Percentiles rank a stretch among this genome's conserved stretches.
Conservation (phyloP, 176 grass and related monocot species). For the Areca catechu region DNA sequence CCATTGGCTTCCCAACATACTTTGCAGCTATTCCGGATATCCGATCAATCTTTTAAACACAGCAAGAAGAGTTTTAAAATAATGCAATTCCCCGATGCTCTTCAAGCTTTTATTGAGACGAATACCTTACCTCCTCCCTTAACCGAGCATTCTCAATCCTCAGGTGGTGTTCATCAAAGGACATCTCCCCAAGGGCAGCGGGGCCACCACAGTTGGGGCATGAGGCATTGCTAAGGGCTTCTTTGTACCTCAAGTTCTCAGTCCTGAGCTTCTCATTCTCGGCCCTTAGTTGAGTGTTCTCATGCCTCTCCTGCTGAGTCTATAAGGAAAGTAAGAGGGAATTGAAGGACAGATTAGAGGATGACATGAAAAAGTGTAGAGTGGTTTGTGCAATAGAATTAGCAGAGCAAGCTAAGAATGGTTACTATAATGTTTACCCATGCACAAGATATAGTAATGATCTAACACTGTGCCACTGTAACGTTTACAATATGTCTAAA, state of each 20-base stretch:
- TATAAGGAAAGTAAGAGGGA: constrained; percentile 11
- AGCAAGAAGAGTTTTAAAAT: too few species aligned
- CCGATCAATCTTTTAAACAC: constrained; percentile 44
- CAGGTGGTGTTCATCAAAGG: constrained; percentile 81
- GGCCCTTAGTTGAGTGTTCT: constrained; percentile 52
- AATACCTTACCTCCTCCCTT: constrained; percentile 39
- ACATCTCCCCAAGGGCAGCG: constrained; percentile 67
- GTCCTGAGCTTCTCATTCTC: constrained; percentile 81
- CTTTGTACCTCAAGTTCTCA: constrained; percentile 75
- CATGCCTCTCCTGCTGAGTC: constrained; percentile 74
- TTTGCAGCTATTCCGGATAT: constrained; percentile 82
- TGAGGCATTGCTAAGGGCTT: constrained; percentile 47
- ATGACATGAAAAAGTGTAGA: too few species aligned
- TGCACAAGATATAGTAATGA: too few species aligned
- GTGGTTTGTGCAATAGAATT: too few species aligned
- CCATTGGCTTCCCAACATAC: constrained; percentile 49
- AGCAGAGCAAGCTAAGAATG: too few species aligned
- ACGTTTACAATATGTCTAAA: too few species aligned
- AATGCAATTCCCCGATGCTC: too few species aligned
- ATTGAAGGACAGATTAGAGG: not conserved
- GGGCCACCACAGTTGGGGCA: constrained; percentile 91
- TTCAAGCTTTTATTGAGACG: not conserved
- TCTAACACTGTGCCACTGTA: too few species aligned
- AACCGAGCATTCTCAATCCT: constrained; percentile 75
- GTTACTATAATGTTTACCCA: too few species aligned